Evolutionary conservation across 805 yeast species (phyloP).

Genomic region (Candida khao-thaluensis): DNA sequence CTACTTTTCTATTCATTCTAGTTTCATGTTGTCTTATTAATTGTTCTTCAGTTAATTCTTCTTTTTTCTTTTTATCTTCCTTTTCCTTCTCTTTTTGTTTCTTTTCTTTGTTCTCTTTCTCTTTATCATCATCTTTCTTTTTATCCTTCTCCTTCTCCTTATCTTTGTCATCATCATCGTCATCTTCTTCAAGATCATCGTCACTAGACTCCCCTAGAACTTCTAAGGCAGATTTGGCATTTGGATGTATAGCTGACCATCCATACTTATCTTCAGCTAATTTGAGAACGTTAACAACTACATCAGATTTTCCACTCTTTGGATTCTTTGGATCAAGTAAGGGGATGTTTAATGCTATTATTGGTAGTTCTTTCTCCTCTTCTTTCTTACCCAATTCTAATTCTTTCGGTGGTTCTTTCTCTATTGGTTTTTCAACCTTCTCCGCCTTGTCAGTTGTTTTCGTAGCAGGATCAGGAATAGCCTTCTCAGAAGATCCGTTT

Average conservation of each 20-base stretch:
- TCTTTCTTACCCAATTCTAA: slow-evolving; percentile 19
- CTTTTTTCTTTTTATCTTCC: slow-evolving; percentile 34
- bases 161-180: slow-evolving; percentile 28
- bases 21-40: slow-evolving; percentile 45
- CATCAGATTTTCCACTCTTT: slow-evolving; percentile 57
- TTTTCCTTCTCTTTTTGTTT: slow-evolving; percentile 63
- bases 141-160: slow-evolving; percentile 16
- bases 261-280: slow-evolving; percentile 85
- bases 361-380: slow-evolving; percentile 37
- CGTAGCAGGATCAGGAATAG: not conserved
- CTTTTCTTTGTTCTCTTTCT: slow-evolving; percentile 26
- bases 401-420: slow-evolving; percentile 10
- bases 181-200: slow-evolving; percentile 29
- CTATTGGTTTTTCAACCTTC: not conserved
- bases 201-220: slow-evolving; percentile 40
- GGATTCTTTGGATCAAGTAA: slow-evolving; percentile 47
- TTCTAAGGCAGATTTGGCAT: slow-evolving; percentile 56
- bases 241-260: slow-evolving; percentile 68
- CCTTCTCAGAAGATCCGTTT: not conserved
- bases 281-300: slow-evolving; percentile 67
- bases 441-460: slow-evolving; percentile 1
- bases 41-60: slow-evolving; percentile 40
- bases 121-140: slow-evolving; percentile 18
- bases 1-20: slow-evolving; percentile 68
- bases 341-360: slow-evolving; percentile 57